These are phyloP conservation scores for Fusarium aywerte DNA, from an alignment of 2,329 filamentous ascomycete genomes.

Conservation along the genomic window DNA sequence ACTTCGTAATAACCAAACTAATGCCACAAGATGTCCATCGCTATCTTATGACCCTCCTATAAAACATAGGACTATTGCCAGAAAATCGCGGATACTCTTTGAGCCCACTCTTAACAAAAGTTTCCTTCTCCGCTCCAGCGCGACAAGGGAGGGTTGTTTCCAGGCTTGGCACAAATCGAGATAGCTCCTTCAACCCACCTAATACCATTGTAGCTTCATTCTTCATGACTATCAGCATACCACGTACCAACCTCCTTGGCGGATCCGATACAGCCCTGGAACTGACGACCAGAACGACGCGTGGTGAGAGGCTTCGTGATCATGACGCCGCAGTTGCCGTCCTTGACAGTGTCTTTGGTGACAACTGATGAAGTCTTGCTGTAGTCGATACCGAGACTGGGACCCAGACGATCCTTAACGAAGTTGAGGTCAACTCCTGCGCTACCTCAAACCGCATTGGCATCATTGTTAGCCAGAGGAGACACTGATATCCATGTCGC, in stretches of 20 bases:
- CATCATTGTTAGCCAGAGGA: not conserved
- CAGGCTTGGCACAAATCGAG: not conserved
- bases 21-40: too few species aligned
- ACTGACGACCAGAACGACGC: not conserved
- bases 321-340: not conserved
- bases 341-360: not conserved
- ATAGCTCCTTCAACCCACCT: not conserved
- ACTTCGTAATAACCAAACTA: too few species aligned
- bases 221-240: not conserved
- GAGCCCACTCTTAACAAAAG: not conserved
- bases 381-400: not conserved
- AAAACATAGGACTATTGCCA: too few species aligned
- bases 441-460: not conserved
- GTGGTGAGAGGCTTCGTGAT: not conserved
- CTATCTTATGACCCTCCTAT: too few species aligned
- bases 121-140: not conserved
- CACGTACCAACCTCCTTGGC: not conserved
- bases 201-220: not conserved
- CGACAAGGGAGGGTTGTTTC: not conserved
- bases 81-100: not conserved
- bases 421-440: not conserved
- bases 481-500: not conserved
- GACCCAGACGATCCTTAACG: not conserved
- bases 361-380: not conserved
- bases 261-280: not conserved